Percentiles rank a stretch among this genome's conserved stretches.
Evolutionary conservation across 148 eudicot genomes (phyloP).

Genomic region (Rheum nobile): DNA sequence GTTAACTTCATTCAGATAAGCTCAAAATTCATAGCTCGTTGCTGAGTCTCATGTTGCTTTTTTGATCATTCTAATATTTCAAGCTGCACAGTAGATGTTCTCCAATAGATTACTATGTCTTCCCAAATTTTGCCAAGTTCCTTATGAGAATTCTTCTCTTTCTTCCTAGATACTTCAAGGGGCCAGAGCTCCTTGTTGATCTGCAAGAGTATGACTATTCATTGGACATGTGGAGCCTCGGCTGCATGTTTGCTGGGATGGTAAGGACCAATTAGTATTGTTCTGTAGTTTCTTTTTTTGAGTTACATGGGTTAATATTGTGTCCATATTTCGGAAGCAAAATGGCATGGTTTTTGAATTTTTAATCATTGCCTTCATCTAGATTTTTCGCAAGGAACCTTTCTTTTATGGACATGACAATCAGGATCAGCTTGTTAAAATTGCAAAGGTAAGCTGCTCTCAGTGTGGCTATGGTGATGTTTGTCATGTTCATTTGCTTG

Average conservation of each 20-base stretch:
- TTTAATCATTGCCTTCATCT: constrained; percentile 9
- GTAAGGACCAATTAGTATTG: constrained; percentile 22
- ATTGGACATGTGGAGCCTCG: constrained; percentile 88
- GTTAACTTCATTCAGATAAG: not conserved
- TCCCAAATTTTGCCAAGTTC: not conserved
- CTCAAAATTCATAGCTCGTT: not conserved
- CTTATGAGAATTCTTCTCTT: not conserved
- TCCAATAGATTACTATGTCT: not conserved
- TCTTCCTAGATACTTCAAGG: constrained; percentile 59
- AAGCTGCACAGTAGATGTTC: not conserved
- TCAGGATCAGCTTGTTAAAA: constrained; percentile 84
- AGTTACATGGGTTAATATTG: not conserved
- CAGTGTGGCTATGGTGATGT: not conserved
- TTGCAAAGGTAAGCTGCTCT: constrained; percentile 47
- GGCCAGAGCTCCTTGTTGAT: constrained; percentile 88
- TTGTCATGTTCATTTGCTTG: not conserved
- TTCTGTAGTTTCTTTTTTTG: not conserved
- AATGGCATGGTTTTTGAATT: not conserved
- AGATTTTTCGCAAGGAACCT: constrained; percentile 86
- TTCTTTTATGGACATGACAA: constrained; percentile 88
- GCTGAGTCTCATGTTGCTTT: not conserved
- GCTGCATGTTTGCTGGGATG: constrained; percentile 93
- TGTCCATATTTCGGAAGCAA: not conserved
- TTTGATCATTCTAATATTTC: not conserved
- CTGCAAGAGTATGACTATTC: constrained; percentile 88